These are phyloP conservation scores for Piper betle DNA, from an alignment of 164 flowering plant species.

Conservation along the genomic window DNA sequence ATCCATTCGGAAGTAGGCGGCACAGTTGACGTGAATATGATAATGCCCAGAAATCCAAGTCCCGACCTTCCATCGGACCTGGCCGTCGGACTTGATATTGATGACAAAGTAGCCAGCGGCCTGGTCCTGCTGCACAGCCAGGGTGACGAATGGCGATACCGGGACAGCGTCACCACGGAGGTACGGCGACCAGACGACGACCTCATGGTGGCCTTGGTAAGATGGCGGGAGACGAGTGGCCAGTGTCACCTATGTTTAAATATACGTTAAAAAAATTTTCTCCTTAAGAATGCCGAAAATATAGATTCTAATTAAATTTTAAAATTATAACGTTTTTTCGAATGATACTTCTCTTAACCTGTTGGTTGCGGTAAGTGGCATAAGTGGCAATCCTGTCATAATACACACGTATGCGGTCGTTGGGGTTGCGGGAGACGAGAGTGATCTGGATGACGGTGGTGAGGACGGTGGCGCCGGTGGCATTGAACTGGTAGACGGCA, in stretches of 20 bases:
- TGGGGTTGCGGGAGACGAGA: constrained; percentile 11
- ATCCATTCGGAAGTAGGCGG: constrained; percentile 2
- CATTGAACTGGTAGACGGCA: constrained; percentile 9
- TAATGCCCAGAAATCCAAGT: constrained; percentile 11
- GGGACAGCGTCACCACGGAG: constrained; percentile 5
- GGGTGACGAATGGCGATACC: constrained; percentile 7
- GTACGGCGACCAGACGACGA: constrained; percentile 5
- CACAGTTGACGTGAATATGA: constrained; percentile 7
- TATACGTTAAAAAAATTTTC: too few relatives aligned
- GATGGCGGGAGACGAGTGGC: not conserved
- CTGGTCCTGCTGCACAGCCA: constrained; percentile 1
- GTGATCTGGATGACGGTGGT: constrained; percentile 6
- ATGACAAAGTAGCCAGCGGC: not conserved
- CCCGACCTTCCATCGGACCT: constrained; percentile 9
- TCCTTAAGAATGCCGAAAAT: too few relatives aligned
- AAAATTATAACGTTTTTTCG: too few relatives aligned
- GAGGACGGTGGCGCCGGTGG: constrained; percentile 5
- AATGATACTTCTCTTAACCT: too few relatives aligned
- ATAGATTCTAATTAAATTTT: too few relatives aligned
- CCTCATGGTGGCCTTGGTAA: constrained; percentile 9
- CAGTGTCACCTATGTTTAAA: constrained; percentile 5
- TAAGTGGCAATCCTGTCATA: constrained; percentile 6
- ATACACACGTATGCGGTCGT: constrained; percentile 12
- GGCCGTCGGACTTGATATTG: constrained; percentile 4
- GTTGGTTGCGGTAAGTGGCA: constrained; percentile 9